A percentile compares a stretch with the other conserved stretches of the same genome.
These are phyloP conservation scores for Coemansia sp. DNA, from an alignment of 192 early-diverging fungal genomes.

Conservation along the genomic window DNA sequence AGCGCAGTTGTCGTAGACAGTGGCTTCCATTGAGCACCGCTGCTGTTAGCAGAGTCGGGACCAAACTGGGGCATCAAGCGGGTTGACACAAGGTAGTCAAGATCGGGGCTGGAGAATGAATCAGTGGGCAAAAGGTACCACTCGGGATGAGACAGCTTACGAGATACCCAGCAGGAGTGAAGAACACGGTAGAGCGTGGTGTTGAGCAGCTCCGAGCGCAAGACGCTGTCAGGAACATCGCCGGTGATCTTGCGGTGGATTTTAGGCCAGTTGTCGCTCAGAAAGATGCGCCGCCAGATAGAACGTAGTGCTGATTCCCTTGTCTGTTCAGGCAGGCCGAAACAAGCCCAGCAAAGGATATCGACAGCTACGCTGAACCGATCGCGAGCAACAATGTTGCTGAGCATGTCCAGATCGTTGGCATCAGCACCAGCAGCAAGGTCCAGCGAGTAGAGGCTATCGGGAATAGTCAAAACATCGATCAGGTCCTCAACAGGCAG, in stretches of 20 bases:
- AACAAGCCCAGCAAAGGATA: slow-evolving; percentile 37
- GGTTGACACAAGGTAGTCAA: slow-evolving; percentile 20
- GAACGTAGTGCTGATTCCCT: slow-evolving; percentile 26
- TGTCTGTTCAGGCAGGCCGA: slow-evolving; percentile 20
- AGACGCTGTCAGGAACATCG: slow-evolving; percentile 21
- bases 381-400: slow-evolving; percentile 11
- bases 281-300: slow-evolving; percentile 47
- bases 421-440: neutral
- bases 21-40: neutral
- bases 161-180: slow-evolving; percentile 19
- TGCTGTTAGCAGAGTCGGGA: neutral
- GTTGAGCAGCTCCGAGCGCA: slow-evolving; percentile 21
- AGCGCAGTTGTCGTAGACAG: slow-evolving; percentile 14
- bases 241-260: slow-evolving; percentile 10
- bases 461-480: slow-evolving; percentile 36
- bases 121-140: slow-evolving; percentile 31
- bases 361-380: slow-evolving; percentile 36
- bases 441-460: slow-evolving; percentile 5
- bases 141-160: slow-evolving; percentile 30
- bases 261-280: slow-evolving; percentile 35
- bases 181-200: slow-evolving; percentile 33
- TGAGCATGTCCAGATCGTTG: neutral
- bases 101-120: slow-evolving; percentile 3
- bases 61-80: slow-evolving; percentile 28
- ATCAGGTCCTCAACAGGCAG: slow-evolving; percentile 29